Base-by-base conservation (phyloP, 2,329 filamentous ascomycete species). In the Chaetomium olivaceum region DNA sequence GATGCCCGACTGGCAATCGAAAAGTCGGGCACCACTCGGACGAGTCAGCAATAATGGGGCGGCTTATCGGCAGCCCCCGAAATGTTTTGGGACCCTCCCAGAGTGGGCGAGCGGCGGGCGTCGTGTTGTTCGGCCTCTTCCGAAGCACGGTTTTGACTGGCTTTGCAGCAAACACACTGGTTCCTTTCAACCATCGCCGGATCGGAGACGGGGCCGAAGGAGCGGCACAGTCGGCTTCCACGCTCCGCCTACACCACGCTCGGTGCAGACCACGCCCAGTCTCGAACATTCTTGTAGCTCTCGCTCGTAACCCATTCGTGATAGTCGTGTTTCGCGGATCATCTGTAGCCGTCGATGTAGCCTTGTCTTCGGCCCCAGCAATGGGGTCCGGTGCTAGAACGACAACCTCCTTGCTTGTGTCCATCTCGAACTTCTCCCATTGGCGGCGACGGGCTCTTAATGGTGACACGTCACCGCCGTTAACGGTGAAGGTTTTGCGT, bases 371-470 rank as follows among this genome's bases (percentile, higher is more conserved):
- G 0, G 31, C 21, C 54, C 21, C n/a, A n/a, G 16, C 54, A 25
- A 4, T 8, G n/a, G 54, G 4, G 14, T 25, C 33, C 19, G 54
- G 3, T 1, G n/a, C 25, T 11, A 9, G 12, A 23, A 23, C 31
- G 12, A 39, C 31, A 14, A 43, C 54, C 33, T 57, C 54, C 21
- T 57, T 57, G 9, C 7, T 36, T 36, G 54, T 57, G 33, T 57
- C 54, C 54, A 43, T 23, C 54, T 57, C 54, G 14, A 23, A 39
- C 11, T 39, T 39, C 31, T 57, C 54, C 54, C 54, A 57, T 16
- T 57, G 54, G 7, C 36, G 33, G 31, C 31, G 54, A 9, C 54
- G n/a, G 54, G 54, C 31, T 33, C 54, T 39, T 4, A 57, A 31
- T 8, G 54, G 54, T 16, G 54, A 39, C 33, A 39, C 4, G n/a